Evolutionary conservation across 768 basidiomycete species (phyloP), one percentile per base, ranked within the genome.

Genomic region (Stropharia rugosoannulata): DNA sequence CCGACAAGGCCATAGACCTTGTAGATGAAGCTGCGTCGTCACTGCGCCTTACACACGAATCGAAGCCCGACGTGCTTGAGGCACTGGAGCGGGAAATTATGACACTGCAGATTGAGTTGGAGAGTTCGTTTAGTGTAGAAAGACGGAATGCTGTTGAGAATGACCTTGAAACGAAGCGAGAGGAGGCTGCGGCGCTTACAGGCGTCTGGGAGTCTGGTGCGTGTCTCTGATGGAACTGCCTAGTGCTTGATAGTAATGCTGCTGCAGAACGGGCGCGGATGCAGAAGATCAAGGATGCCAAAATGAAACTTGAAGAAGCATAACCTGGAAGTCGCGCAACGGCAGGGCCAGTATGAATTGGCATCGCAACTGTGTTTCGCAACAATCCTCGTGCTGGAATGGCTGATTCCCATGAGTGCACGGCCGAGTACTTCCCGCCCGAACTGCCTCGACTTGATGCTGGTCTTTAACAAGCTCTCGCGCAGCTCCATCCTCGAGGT

Each of bases 1-100:
- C 94, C 0, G 94, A 97, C 72, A 95, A 95, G 67, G 89, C 90
- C 9, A 91, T 93, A 41, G 93, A 96, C 68, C 80, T 97, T 2
- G 84, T 98, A 1, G 96, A 98, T 69, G 96, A 98, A 70, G 95
- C 95, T 3, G 90, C 92, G 0, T 90, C 91, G 1, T 80, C 92
- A 0, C 76, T 98, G 5, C 84, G 93, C 0, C 83, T 97, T 3
- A 89, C 93, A 0, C 94, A 95, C 64, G 92, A 94, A 65, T 87
- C 84, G 35, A 93, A 94, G 65, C 94, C 94, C 0, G 89, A 93
- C 51, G 87, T 87, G 53, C 78, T 96, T 0, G 93, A 97, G 65
- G 77, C 79, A 1, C 80, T 95, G 10, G 90, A 94, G 56, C 77
- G 94, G 39, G 88, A 91, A 56, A 87, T 95, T 16, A 78, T 94